These are phyloP conservation scores for Tothia fuscella DNA, from an alignment of 2,329 filamentous ascomycete genomes.

Conservation along the genomic window DNA sequence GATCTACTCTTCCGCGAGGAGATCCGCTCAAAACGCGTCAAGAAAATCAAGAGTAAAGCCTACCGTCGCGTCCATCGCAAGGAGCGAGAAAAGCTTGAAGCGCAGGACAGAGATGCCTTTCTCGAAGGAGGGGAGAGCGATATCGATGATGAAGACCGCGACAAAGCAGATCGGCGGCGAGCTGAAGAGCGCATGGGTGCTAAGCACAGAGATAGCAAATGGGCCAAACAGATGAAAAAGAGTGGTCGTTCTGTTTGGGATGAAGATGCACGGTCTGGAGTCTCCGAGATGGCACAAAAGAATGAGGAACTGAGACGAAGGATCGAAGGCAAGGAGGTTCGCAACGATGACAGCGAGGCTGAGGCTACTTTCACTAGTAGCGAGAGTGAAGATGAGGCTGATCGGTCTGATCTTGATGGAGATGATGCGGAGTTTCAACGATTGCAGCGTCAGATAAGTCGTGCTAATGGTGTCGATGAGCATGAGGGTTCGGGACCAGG, in stretches of 20 bases:
- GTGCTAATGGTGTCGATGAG: slow-evolving; percentile 32
- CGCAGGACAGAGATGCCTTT: slow-evolving; percentile 45
- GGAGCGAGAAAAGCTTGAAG: slow-evolving; percentile 49
- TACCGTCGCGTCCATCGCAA: slow-evolving; percentile 88
- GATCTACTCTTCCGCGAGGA: slow-evolving; percentile 84
- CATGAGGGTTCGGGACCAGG: slow-evolving; percentile 19
- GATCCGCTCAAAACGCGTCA: slow-evolving; percentile 79
- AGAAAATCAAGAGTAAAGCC: slow-evolving; percentile 97
- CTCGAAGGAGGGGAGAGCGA: slow-evolving; percentile 43
- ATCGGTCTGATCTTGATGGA: slow-evolving; percentile 51
- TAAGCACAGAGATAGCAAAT: slow-evolving; percentile 79
- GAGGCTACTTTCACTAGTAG: slow-evolving; percentile 40
- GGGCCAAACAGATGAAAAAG: slow-evolving; percentile 75
- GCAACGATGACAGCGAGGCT: slow-evolving; percentile 29
- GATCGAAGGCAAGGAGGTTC: slow-evolving; percentile 58
- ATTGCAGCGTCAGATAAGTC: slow-evolving; percentile 17
- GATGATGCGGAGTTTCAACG: slow-evolving; percentile 14
- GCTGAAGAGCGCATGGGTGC: slow-evolving; percentile 78
- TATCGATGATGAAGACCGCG: slow-evolving; percentile 47
- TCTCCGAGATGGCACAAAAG: slow-evolving; percentile 68
- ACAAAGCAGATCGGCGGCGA: slow-evolving; percentile 58
- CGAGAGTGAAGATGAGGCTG: slow-evolving; percentile 43
- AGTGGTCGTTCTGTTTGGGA: slow-evolving; percentile 78
- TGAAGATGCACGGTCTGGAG: slow-evolving; percentile 65
- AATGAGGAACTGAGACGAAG: slow-evolving; percentile 72